Evolutionary conservation across 495 filamentous ascomycete genomes (phyloP).

Genomic region (Pyrenula aspistea): DNA sequence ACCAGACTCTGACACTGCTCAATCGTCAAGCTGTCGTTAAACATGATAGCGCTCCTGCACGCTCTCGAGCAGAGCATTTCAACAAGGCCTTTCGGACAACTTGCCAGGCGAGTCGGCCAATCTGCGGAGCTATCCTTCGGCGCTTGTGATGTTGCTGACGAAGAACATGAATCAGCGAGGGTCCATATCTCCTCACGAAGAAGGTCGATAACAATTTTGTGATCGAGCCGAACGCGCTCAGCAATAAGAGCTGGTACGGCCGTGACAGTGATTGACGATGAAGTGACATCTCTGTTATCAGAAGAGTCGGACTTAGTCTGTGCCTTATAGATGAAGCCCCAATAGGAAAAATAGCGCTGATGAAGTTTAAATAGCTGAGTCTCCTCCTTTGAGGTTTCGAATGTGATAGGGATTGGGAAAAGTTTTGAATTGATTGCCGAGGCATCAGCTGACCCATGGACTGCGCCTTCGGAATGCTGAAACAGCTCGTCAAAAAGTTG

Average conservation of each 20-base stretch:
- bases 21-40: slow-evolving; percentile 64
- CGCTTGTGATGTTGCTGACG: slow-evolving; percentile 1
- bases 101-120: slow-evolving; percentile 49
- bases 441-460: background rate
- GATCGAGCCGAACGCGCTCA: slow-evolving; percentile 64
- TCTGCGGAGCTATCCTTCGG: background rate
- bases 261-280: slow-evolving; percentile 31
- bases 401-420: slow-evolving; percentile 41
- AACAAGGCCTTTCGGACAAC: slow-evolving; percentile 65
- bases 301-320: background rate
- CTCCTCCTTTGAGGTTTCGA: slow-evolving; percentile 51
- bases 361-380: slow-evolving; percentile 39
- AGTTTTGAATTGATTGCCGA: slow-evolving; percentile 10
- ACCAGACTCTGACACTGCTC: slow-evolving; percentile 59
- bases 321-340: slow-evolving; percentile 58
- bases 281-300: slow-evolving; percentile 2
- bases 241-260: slow-evolving; percentile 58
- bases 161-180: slow-evolving; percentile 16
- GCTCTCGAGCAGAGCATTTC: slow-evolving; percentile 84
- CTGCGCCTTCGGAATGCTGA: slow-evolving; percentile 6
- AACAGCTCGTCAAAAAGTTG: slow-evolving; percentile 41
- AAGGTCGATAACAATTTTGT: slow-evolving; percentile 53
- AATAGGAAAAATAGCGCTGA: slow-evolving; percentile 43
- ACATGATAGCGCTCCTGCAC: slow-evolving; percentile 92
- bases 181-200: slow-evolving; percentile 67